Percentiles rank a stretch among this genome's conserved stretches.
Conservation (phyloP, 1,139 yeast species). For the Scheffersomyces cryptocercus region DNA sequence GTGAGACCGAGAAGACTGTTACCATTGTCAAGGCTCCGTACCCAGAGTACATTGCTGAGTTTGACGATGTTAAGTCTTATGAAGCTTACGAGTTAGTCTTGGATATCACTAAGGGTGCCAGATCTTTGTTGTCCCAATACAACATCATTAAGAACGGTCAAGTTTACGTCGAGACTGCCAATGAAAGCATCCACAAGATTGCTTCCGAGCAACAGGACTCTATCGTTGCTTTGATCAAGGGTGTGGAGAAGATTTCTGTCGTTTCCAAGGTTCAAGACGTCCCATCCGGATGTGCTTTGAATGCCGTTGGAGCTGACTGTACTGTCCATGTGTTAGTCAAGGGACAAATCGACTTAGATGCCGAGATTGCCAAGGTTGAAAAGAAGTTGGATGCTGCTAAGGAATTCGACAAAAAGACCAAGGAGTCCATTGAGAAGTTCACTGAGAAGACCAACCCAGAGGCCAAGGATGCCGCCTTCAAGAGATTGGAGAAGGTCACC, state of each 20-base stretch:
- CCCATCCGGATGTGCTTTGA: slow-evolving; percentile 89
- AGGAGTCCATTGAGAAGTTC: slow-evolving; percentile 64
- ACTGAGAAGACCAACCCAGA: slow-evolving; percentile 80
- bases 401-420: slow-evolving; percentile 46
- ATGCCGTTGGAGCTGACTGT: slow-evolving; percentile 75
- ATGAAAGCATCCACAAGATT: slow-evolving; percentile 49
- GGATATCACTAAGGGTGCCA: slow-evolving; percentile 86
- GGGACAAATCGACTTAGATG: slow-evolving; percentile 92
- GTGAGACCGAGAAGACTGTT: slow-evolving; percentile 65
- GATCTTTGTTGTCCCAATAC: slow-evolving; percentile 90
- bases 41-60: slow-evolving; percentile 66
- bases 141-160: slow-evolving; percentile 85
- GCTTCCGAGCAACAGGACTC: slow-evolving; percentile 75
- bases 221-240: slow-evolving; percentile 87
- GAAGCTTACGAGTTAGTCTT: slow-evolving; percentile 79
- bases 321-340: slow-evolving; percentile 89
- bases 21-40: slow-evolving; percentile 81
- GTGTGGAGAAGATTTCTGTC: slow-evolving; percentile 71
- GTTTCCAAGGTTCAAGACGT: slow-evolving; percentile 54
- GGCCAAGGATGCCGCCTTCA: slow-evolving; percentile 75
- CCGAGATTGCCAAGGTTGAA: slow-evolving; percentile 80
- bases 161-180: slow-evolving; percentile 72
- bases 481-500: slow-evolving; percentile 65
- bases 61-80: slow-evolving; percentile 63
- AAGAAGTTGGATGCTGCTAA: slow-evolving; percentile 68